phyloP scores from a whole-genome alignment of 371 early-diverging fungal genomes.

The Synchytrium microbalum region DNA sequence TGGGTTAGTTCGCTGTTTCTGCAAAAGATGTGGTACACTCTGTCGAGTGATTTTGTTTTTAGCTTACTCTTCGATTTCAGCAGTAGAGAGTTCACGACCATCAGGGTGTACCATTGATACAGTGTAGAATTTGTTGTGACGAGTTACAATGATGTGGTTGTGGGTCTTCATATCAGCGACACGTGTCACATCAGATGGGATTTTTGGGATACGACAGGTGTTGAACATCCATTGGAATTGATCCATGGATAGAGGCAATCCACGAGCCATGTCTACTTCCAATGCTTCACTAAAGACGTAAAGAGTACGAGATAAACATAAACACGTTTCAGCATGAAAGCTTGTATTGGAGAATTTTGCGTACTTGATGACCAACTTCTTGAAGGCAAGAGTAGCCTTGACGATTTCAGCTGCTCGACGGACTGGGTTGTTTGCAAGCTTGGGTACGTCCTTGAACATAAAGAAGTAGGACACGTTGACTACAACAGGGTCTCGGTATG shows the following conservation, averaged over 20 bases:
- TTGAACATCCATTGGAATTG: conserved; percentile 90
- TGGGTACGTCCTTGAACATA: conserved; percentile 11
- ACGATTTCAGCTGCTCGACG: conserved; percentile 82
- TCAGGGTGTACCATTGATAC: conserved; percentile 60
- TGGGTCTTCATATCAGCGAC: conserved; percentile 66
- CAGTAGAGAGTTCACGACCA: conserved; percentile 72
- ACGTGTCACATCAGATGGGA: conserved; percentile 71
- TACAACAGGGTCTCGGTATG: conserved; percentile 91
- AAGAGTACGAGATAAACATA: not conserved
- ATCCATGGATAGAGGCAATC: conserved; percentile 75
- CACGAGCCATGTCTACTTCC: conserved; percentile 76
- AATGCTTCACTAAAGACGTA: conserved; percentile 49
- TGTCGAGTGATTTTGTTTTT: no score
- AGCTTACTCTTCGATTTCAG: conserved; percentile 59
- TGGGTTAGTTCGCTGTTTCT: no score
- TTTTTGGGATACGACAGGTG: conserved; percentile 82
- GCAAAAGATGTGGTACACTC: no score
- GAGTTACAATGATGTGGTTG: conserved; percentile 75
- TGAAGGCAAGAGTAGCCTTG: conserved; percentile 80
- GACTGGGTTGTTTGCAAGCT: conserved; percentile 48
- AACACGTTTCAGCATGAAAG: conserved; percentile 9
- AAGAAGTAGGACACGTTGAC: conserved; percentile 80
- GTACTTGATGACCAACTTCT: conserved; percentile 62
- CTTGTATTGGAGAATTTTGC: conserved; percentile 8
- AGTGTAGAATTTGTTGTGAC: conserved; percentile 84